These are phyloP conservation scores for Dentiscutata heterogama DNA, from an alignment of 371 early-diverging fungal genomes.

Conservation along the genomic window DNA sequence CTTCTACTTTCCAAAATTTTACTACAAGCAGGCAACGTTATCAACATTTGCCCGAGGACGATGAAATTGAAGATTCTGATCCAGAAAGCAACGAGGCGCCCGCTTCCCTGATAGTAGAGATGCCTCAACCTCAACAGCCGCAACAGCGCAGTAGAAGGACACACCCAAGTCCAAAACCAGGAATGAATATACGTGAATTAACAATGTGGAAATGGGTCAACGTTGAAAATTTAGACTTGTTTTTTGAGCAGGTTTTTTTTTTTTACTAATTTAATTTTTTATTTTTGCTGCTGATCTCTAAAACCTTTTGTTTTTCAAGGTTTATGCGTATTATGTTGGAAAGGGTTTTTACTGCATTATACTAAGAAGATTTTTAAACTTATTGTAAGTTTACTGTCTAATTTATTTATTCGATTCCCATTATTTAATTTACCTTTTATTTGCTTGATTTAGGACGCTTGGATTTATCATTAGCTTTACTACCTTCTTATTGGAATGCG, in stretches of 20 bases:
- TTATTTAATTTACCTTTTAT: background rate
- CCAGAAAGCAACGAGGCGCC: slow-evolving; percentile 61
- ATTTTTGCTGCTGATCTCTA: background rate
- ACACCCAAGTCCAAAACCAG: slow-evolving; percentile 54
- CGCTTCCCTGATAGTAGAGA: slow-evolving; percentile 71
- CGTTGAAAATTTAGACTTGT: slow-evolving; percentile 82
- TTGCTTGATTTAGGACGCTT: slow-evolving; percentile 63
- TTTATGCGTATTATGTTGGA: slow-evolving; percentile 85
- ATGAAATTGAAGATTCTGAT: slow-evolving; percentile 37
- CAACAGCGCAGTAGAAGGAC: slow-evolving; percentile 43
- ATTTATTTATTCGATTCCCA: background rate
- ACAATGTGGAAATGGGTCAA: slow-evolving; percentile 90
- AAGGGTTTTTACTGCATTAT: slow-evolving; percentile 86
- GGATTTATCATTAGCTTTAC: slow-evolving; percentile 90
- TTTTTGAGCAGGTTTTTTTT: slow-evolving; percentile 71
- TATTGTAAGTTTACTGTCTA: slow-evolving; percentile 68
- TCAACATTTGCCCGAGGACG: slow-evolving; percentile 11
- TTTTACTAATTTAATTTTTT: background rate
- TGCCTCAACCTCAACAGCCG: slow-evolving; percentile 44
- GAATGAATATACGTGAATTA: slow-evolving; percentile 63
- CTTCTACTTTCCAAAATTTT: slow-evolving; percentile 14
- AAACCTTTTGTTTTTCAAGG: slow-evolving; percentile 47
- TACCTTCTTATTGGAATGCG: slow-evolving; percentile 88
- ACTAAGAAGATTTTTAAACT: slow-evolving; percentile 73
- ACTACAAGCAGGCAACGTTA: slow-evolving; percentile 8